phyloP scores from a whole-genome alignment of 2,329 filamentous ascomycete species.

The Chaetomium sp. region DNA sequence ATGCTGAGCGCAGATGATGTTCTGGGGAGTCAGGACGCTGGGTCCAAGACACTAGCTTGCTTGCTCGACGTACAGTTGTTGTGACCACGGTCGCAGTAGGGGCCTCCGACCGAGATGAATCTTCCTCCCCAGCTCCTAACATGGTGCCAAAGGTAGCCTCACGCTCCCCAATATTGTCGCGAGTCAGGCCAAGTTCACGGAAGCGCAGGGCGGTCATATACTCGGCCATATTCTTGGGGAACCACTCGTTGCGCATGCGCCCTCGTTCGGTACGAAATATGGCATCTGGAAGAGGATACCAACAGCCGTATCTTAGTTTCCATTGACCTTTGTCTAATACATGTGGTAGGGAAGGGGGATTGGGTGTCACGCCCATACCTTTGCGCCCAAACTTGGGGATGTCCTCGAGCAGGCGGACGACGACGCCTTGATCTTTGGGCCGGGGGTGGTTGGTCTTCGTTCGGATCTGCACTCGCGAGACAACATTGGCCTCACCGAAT shows the following conservation, averaged over 20 bases:
- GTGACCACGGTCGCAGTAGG: background rate
- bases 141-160: conserved; percentile 25
- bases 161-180: conserved; percentile 26
- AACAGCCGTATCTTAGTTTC: too few species aligned
- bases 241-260: conserved; percentile 34
- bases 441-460: conserved; percentile 32
- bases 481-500: conserved; percentile 12
- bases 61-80: background rate
- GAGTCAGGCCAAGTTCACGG: conserved; percentile 26
- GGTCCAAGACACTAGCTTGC: background rate
- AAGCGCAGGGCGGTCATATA: conserved; percentile 31
- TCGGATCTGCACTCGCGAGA: conserved; percentile 30
- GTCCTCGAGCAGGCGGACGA: conserved; percentile 38
- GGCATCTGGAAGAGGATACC: conserved; percentile 21
- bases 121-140: background rate
- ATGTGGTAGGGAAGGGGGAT: too few species aligned
- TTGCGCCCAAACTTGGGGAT: conserved; percentile 36
- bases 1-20: background rate
- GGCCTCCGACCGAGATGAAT: background rate
- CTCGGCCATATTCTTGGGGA: conserved; percentile 29
- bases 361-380: conserved; percentile 21
- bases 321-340: too few species aligned
- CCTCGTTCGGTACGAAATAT: conserved; percentile 31
- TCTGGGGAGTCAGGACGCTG: background rate
- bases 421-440: conserved; percentile 35